Base-by-base conservation (phyloP, 2,329 filamentous ascomycete genomes). In the Pseudocercospora crystallina region DNA sequence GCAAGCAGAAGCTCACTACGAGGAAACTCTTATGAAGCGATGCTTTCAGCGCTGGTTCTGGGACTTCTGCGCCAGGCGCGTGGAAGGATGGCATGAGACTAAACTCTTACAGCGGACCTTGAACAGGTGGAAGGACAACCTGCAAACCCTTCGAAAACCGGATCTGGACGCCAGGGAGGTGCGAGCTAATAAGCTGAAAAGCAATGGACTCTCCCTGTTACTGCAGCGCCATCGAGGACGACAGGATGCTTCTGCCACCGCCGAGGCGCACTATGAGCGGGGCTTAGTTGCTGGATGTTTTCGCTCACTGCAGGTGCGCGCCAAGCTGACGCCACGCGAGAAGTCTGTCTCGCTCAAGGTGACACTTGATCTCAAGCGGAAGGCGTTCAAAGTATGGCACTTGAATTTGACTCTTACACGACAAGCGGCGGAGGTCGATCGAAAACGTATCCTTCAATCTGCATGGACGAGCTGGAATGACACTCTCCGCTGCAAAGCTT, bases 401-500 rank as follows among this genome's bases (percentile, higher is more conserved):
- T 66, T 71, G 17, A 75, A 65, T 50, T 66, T 58, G 49, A 62
- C 43, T 4, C 57, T 60, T 5, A 72, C 41, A 56, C 71, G 42
- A 64, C 61, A 68, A 53, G 82, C 83, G 13, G 67, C 70, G 15
- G 67, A 73, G 43, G 68, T 80, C 30, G 74, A 84, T 61, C 75
- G 71, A 9, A 65, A 72, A 57, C 77, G 81, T 39, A 64, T 84
- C 26, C 61, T 83, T 43, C 76, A 76, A 43, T 82, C 81, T 62
- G 73, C 79, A 3, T 83, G 80, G 72, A 83, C 76, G 1, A 70
- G 72, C 9, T 86, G 83, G 84, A 85, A 85, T 56, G 80, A 85
- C 59, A 71, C 71, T 12, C 71, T 84, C 12, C 80, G 83, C 13
- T 77, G 74, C 54, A 72, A 77, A 58, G 75, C 76, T 12, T 66